phyloP scores from a whole-genome alignment of 305 asterid species.

The Solanum hybrid region DNA sequence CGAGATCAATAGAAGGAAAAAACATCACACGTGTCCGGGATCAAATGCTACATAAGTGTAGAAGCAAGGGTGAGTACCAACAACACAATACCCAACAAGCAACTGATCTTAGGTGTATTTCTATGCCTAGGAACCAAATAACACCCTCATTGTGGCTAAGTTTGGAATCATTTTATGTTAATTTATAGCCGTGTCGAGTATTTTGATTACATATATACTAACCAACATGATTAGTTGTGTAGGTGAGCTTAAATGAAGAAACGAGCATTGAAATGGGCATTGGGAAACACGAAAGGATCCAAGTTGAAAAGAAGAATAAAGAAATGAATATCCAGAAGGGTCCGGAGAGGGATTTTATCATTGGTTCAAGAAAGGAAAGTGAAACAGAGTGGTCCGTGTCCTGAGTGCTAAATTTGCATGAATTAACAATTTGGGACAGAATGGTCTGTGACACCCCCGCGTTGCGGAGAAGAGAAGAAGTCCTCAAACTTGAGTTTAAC shows the following conservation, averaged over 20 bases:
- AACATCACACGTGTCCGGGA: neutral
- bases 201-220: neutral
- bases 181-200: neutral
- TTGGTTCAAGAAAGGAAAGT: neutral
- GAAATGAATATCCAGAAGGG: neutral
- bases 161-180: neutral
- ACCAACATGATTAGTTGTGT: neutral
- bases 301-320: neutral
- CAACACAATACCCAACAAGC: neutral
- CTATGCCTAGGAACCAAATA: neutral
- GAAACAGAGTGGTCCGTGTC: neutral
- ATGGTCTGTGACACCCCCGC: neutral
- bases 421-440: neutral
- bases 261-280: neutral
- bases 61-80: neutral
- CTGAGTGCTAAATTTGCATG: neutral
- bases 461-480: neutral
- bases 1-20: neutral
- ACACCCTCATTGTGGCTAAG: neutral
- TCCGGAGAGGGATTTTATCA: too few relatives aligned
- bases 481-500: neutral
- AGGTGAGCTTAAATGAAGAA: neutral
- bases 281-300: neutral
- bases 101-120: neutral
- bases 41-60: neutral